A percentile compares a stretch with the other conserved stretches of the same genome.
phyloP scores from a whole-genome alignment of 352 stramenopile genomes.

The Globisporangium middletonii region DNA sequence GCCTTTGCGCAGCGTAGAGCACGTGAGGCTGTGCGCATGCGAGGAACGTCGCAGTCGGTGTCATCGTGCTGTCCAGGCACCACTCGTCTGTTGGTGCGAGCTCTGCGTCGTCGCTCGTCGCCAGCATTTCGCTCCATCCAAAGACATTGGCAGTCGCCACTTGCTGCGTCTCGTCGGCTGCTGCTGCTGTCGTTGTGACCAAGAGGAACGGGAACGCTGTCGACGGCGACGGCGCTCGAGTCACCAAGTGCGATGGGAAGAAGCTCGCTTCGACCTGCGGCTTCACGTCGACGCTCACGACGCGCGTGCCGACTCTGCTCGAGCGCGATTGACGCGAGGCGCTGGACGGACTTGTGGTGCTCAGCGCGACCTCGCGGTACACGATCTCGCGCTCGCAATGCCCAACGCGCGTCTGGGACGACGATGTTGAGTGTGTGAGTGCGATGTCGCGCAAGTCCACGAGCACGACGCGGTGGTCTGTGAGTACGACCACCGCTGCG shows the following conservation, averaged over 20 bases:
- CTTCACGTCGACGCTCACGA: constrained; percentile 9
- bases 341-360: constrained; percentile 7
- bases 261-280: constrained; percentile 9
- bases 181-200: background rate
- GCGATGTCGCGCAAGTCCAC: constrained; percentile 29
- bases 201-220: constrained; percentile 14
- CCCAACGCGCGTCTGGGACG: background rate
- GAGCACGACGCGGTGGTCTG: constrained; percentile 24
- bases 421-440: background rate
- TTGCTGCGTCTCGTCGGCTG: background rate
- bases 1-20: constrained; percentile 4
- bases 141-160: constrained; percentile 24
- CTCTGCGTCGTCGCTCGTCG: constrained; percentile 16
- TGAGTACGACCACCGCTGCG: constrained; percentile 21
- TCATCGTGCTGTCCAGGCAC: constrained; percentile 7
- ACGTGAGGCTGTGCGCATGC: constrained; percentile 6
- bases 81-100: constrained; percentile 32
- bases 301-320: constrained; percentile 2
- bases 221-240: background rate
- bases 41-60: constrained; percentile 2
- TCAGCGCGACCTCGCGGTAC: constrained; percentile 28
- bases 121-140: constrained; percentile 20
- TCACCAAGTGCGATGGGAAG: background rate
- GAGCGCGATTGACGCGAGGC: background rate
- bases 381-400: constrained; percentile 19